A percentile compares a stretch with the other conserved stretches of the same genome.
Evolutionary conservation across 148 eudicot genomes (phyloP).

Genomic region (Rheum nobile): DNA sequence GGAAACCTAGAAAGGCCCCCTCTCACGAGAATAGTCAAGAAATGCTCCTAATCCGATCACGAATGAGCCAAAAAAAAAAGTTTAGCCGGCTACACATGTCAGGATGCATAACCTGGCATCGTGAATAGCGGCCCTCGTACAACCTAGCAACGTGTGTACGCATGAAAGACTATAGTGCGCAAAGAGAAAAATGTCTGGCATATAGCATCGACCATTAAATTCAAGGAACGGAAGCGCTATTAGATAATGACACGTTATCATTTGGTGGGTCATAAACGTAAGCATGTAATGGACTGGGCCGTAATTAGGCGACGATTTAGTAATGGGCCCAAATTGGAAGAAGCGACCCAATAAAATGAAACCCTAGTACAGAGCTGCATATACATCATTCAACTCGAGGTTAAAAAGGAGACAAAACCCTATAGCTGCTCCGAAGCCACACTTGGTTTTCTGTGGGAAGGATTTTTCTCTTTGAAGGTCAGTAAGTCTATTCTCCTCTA

Average conservation of each 20-base stretch:
- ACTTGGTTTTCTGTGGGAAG: background rate
- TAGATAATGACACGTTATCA: background rate
- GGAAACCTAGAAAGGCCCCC: too few relatives aligned
- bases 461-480: background rate
- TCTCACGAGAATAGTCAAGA: too few relatives aligned
- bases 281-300: background rate
- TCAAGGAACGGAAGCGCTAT: background rate
- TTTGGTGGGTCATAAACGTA: background rate
- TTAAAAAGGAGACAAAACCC: constrained; percentile 3
- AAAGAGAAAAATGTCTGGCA: too few relatives aligned
- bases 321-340: background rate
- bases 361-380: background rate
- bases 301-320: background rate
- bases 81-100: too few relatives aligned
- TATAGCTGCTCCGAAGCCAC: background rate
- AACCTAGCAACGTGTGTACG: too few relatives aligned
- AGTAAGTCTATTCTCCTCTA: background rate
- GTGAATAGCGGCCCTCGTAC: too few relatives aligned
- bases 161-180: too few relatives aligned
- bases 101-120: too few relatives aligned
- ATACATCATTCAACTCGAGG: background rate
- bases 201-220: too few relatives aligned
- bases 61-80: too few relatives aligned
- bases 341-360: background rate
- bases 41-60: too few relatives aligned